A percentile compares a stretch with the other conserved stretches of the same genome.
phyloP scores from a whole-genome alignment of 768 basidiomycete genomes.

The Naganishia antarctica region DNA sequence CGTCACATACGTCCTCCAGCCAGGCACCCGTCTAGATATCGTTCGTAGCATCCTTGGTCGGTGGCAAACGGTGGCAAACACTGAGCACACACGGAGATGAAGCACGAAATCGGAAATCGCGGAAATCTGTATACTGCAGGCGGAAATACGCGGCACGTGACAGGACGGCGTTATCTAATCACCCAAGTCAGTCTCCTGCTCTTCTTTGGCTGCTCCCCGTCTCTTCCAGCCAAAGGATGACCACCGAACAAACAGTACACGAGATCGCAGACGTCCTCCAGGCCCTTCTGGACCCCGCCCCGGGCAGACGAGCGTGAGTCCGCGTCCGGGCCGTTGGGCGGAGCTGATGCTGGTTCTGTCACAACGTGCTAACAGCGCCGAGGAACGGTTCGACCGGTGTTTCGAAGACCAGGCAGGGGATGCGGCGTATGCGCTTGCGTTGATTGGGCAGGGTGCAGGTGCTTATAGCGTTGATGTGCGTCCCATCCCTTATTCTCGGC shows the following conservation, averaged over 20 bases:
- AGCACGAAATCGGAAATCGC: too few relatives aligned
- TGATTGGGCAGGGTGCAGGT: slow-evolving; percentile 7
- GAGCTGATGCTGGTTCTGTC: not conserved
- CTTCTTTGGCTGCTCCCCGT: too few relatives aligned
- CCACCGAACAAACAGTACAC: slow-evolving; percentile 7
- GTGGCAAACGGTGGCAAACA: too few relatives aligned
- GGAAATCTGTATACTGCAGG: too few relatives aligned
- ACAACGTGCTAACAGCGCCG: slow-evolving; percentile 6
- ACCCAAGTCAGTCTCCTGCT: too few relatives aligned
- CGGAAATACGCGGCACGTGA: too few relatives aligned
- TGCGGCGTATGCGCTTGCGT: not conserved
- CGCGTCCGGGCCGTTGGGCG: not conserved
- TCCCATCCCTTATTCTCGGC: not conserved
- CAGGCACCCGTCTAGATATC: too few relatives aligned
- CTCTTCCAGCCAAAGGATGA: not conserved
- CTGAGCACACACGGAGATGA: too few relatives aligned
- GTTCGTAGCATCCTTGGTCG: too few relatives aligned
- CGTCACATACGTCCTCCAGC: too few relatives aligned
- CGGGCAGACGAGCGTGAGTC: too few relatives aligned
- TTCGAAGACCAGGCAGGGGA: not conserved
- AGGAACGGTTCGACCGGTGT: not conserved
- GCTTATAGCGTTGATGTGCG: not conserved
- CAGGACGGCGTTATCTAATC: too few relatives aligned
- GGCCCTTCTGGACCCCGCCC: not conserved
- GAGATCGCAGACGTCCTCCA: slow-evolving; percentile 1